Evolutionary conservation across 2,329 filamentous ascomycete species (phyloP).

Genomic region (Amphichorda felina): DNA sequence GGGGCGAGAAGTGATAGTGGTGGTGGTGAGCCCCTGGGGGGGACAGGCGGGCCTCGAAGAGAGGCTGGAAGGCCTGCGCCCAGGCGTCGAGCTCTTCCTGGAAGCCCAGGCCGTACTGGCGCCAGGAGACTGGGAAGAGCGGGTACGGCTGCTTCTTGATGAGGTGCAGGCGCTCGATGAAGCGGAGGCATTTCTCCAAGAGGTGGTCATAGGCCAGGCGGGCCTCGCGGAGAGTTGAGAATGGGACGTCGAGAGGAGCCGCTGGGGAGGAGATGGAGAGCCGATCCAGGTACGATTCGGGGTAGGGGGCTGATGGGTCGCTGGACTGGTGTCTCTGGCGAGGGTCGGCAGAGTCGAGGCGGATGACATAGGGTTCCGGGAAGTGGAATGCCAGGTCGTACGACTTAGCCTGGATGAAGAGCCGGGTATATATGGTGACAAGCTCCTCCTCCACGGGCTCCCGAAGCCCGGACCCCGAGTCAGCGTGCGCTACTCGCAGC

Average conservation of each 20-base stretch:
- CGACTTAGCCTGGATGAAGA: slow-evolving; percentile 54
- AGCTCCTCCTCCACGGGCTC: slow-evolving; percentile 46
- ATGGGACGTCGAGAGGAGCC: slow-evolving; percentile 15
- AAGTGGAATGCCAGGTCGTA: slow-evolving; percentile 61
- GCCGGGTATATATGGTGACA: slow-evolving; percentile 49
- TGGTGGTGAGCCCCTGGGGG: no score
- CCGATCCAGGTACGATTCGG: slow-evolving; percentile 14
- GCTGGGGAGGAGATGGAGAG: slow-evolving; percentile 7
- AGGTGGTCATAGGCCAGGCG: slow-evolving; percentile 44
- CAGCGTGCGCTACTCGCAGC: slow-evolving; percentile 32
- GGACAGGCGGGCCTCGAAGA: slow-evolving; percentile 35
- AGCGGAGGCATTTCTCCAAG: slow-evolving; percentile 43
- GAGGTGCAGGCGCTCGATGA: slow-evolving; percentile 41
- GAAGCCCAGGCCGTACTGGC: slow-evolving; percentile 34
- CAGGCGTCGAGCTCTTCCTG: slow-evolving; percentile 39
- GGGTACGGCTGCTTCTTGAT: slow-evolving; percentile 38
- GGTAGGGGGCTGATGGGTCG: not conserved
- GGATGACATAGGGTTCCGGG: slow-evolving; percentile 48
- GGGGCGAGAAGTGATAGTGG: slow-evolving; percentile 16
- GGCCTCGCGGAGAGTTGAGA: slow-evolving; percentile 39
- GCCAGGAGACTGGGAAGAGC: slow-evolving; percentile 35
- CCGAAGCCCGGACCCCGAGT: slow-evolving; percentile 11
- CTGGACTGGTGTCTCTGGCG: slow-evolving; percentile 9
- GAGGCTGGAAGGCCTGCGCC: slow-evolving; percentile 42
- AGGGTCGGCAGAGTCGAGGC: slow-evolving; percentile 12